These are phyloP conservation scores for Polyplosphaeria fusca DNA, from an alignment of 495 filamentous ascomycete species.

Conservation along the genomic window DNA sequence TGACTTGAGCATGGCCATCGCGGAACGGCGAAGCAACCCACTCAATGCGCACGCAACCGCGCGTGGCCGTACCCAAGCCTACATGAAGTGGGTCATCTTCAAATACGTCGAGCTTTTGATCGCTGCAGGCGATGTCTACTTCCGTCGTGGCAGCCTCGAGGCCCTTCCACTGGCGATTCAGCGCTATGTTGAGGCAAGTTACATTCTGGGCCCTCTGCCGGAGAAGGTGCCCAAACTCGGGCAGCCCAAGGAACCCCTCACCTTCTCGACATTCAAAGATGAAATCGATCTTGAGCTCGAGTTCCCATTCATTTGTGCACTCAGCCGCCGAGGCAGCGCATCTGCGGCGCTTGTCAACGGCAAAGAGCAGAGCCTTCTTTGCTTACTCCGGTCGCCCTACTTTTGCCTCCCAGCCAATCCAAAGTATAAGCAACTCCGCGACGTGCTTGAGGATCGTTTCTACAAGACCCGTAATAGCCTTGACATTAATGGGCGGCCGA, in stretches of 20 bases:
- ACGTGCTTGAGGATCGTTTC: conserved; percentile 5
- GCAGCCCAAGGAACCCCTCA: too few species aligned
- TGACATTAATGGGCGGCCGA: conserved; percentile 4
- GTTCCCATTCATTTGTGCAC: too few species aligned
- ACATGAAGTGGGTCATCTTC: conserved; percentile 41
- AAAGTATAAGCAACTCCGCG: background rate
- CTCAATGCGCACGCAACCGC: conserved; percentile 36
- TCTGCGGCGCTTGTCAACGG: too few species aligned
- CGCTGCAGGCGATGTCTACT: conserved; percentile 40
- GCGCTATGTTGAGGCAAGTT: conserved; percentile 39
- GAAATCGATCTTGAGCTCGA: too few species aligned
- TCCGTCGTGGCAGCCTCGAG: conserved; percentile 42
- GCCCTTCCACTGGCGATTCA: conserved; percentile 40
- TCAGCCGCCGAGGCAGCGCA: too few species aligned
- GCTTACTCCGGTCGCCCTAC: background rate
- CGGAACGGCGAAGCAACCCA: conserved; percentile 27
- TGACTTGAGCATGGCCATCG: too few species aligned
- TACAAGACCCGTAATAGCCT: conserved; percentile 11
- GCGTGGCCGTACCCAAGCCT: conserved; percentile 34
- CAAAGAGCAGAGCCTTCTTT: too few species aligned
- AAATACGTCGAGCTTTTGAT: conserved; percentile 44
- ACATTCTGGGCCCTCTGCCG: conserved; percentile 36
- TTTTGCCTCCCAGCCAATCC: conserved; percentile 16
- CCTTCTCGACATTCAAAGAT: too few species aligned
- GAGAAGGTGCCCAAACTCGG: conserved; percentile 25